Base-by-base conservation (phyloP, 805 yeast genomes). In the Yarrowia sp. region DNA sequence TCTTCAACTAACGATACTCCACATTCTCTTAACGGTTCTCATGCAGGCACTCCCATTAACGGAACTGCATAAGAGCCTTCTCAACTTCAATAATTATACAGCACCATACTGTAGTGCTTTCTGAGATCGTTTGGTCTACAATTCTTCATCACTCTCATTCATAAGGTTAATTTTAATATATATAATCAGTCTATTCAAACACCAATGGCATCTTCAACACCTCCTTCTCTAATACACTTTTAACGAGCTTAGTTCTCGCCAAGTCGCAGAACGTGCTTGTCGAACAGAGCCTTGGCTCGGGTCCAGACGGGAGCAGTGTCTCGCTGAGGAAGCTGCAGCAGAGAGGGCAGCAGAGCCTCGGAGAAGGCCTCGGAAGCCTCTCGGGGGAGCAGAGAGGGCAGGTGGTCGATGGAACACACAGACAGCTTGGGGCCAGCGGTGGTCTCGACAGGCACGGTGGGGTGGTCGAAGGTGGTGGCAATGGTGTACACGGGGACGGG, bases 351-450 rank as follows among this genome's bases (percentile, higher is more conserved):
- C 77, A 95, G 83, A 79, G 95, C 98, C 70, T 80, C 84, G 52
- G 96, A 86, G 80, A 92, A 95, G 71, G 87, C 87, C 82, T 95
- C 99, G 9, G 97, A 92, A 30, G 98, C 90, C 80, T 95, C 99
- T 81, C 99, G 90, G 75, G 99, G 99, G 72, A 95, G 84, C 76
- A 95, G 81, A 9, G 97, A 88, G 47, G 99, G 99, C 75, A 95
- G 84, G 79, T 95, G 99, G 81, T 95, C 99, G 73, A 95, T 95
- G 17, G 97, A 92, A 73, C 92, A 86, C 55, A 95, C 99, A 5
- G 96, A 90, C 74, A 95, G 80, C 77, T 89, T 89, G 71, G 97
- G 96, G 68, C 97, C 97, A 40, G 79, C 82, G 34, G 88, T 83
- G 44, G 95, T 87, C 70, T 87, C 86, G 47, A 94, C 99, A 9